Conservation (phyloP, 371 early-diverging fungal species). For the Mucor lusitanicus region DNA sequence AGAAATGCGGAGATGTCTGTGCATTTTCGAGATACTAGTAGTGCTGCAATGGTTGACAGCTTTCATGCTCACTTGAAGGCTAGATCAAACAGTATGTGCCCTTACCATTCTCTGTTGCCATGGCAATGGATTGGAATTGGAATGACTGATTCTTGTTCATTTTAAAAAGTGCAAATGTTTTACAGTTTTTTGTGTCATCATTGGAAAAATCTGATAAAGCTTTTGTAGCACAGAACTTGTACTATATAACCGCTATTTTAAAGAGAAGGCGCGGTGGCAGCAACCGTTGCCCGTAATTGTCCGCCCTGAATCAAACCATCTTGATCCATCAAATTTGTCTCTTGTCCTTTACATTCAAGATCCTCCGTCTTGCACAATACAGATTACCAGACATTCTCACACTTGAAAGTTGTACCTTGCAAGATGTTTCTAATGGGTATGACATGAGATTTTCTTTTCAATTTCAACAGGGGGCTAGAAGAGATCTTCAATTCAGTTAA, state of each 20-base stretch:
- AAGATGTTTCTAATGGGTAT: background rate
- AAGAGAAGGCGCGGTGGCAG: background rate
- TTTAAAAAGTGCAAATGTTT: background rate
- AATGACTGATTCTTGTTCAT: background rate
- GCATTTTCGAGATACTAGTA: background rate
- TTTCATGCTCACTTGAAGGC: background rate
- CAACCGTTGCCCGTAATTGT: background rate
- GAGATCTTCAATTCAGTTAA: background rate
- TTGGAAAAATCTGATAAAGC: slow-evolving; percentile 15
- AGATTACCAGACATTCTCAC: background rate
- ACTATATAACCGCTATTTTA: background rate
- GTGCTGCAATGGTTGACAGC: background rate
- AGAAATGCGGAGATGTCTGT: slow-evolving; percentile 7
- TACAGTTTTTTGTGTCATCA: background rate
- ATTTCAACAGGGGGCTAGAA: background rate
- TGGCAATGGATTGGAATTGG: background rate
- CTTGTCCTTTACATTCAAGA: background rate
- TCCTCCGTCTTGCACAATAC: background rate
- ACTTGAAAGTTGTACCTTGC: background rate
- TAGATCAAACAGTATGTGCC: background rate
- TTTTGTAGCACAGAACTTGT: slow-evolving; percentile 2
- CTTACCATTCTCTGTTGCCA: background rate
- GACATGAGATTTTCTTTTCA: background rate
- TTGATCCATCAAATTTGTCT: background rate
- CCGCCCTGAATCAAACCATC: background rate